A percentile compares a stretch with the other conserved stretches of the same genome.
phyloP scores from a whole-genome alignment of 2,329 filamentous ascomycete genomes.

The Stachybotrys echinatus region DNA sequence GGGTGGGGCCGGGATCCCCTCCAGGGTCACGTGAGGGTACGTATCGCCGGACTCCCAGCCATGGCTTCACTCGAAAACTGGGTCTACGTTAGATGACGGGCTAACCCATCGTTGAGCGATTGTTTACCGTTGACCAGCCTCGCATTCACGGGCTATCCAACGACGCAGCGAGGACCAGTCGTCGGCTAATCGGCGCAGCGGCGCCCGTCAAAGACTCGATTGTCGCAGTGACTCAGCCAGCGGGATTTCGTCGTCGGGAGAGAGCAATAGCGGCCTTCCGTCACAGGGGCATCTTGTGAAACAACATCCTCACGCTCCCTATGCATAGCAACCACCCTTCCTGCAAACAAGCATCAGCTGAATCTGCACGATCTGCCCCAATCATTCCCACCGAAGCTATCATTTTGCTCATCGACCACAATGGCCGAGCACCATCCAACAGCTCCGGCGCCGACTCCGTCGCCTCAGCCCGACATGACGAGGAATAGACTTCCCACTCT shows the following conservation, averaged over 20 bases:
- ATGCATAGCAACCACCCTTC: not conserved
- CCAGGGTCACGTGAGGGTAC: slow-evolving; percentile 19
- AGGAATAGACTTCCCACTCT: slow-evolving; percentile 89
- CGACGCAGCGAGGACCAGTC: not conserved
- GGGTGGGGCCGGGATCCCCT: not conserved
- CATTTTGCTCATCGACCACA: slow-evolving; percentile 2
- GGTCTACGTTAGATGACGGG: slow-evolving; percentile 10
- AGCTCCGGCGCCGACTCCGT: slow-evolving; percentile 33
- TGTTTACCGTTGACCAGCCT: not conserved
- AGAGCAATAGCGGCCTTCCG: not conserved
- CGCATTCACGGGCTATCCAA: not conserved
- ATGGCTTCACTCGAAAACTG: slow-evolving; percentile 11
- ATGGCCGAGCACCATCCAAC: slow-evolving; percentile 22
- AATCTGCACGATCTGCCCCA: not conserved
- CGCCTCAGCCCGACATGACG: slow-evolving; percentile 52
- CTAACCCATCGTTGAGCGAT: not conserved
- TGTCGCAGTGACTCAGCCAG: not conserved
- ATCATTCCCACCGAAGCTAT: too few relatives aligned
- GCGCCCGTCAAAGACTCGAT: not conserved
- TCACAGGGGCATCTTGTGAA: not conserved
- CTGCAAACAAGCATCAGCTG: not conserved
- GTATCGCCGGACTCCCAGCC: not conserved
- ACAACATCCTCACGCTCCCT: not conserved
- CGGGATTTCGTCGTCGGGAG: not conserved
- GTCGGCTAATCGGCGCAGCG: not conserved